phyloP scores from a whole-genome alignment of 768 basidiomycete species.

The Russula foetens region DNA sequence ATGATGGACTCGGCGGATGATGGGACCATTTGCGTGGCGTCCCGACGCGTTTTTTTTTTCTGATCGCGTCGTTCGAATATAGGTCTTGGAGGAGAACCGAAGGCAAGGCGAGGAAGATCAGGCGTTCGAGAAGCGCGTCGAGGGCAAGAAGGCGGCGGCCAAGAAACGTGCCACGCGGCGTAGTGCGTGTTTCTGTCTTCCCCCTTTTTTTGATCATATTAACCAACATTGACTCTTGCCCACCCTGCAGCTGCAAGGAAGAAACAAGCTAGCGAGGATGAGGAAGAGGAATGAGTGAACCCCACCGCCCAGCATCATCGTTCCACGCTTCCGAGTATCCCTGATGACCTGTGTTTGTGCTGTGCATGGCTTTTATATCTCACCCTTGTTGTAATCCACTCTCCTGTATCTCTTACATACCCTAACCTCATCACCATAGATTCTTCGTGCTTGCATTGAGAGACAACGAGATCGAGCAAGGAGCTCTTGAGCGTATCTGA shows the following conservation, averaged over 20 bases:
- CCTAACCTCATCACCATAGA: background rate
- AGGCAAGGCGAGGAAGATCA: conserved; percentile 88
- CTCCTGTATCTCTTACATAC: background rate
- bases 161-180: conserved; percentile 56
- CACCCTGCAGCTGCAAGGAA: background rate
- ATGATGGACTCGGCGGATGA: no score
- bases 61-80: background rate
- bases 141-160: conserved; percentile 74
- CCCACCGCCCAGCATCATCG: background rate
- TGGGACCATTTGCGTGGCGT: background rate
- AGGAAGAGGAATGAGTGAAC: conserved; percentile 5
- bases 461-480: background rate
- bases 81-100: conserved; percentile 82
- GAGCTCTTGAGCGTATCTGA: background rate
- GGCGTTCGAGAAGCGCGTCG: conserved; percentile 78
- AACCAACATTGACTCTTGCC: no score
- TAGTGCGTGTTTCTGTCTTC: conserved; percentile 25
- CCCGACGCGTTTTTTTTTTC: background rate
- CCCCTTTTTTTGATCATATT: no score
- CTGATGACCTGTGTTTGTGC: background rate
- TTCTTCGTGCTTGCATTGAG: background rate
- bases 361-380: background rate
- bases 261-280: conserved; percentile 6
- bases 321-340: no score
- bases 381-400: background rate